Evolutionary conservation across 805 yeast species (phyloP).

Genomic region (Zygotorulaspora florentina): DNA sequence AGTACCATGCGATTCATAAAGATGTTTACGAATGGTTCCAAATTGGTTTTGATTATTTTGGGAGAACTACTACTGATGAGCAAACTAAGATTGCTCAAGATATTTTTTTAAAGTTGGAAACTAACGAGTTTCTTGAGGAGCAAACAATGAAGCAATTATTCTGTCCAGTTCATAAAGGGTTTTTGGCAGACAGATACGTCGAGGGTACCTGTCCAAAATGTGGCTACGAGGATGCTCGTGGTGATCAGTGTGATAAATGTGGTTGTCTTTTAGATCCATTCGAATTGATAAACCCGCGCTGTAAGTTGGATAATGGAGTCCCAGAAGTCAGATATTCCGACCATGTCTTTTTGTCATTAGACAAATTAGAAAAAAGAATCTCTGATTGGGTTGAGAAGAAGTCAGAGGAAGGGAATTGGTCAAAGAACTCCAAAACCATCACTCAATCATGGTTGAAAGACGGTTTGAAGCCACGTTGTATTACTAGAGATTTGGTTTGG

Average conservation of each 20-base stretch:
- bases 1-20: constrained; percentile 79
- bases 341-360: constrained; percentile 79
- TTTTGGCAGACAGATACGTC: constrained; percentile 92
- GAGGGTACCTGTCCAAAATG: constrained; percentile 98
- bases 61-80: constrained; percentile 87
- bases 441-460: constrained; percentile 92
- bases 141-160: constrained; percentile 84
- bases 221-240: constrained; percentile 93
- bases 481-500: constrained; percentile 96
- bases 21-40: constrained; percentile 96
- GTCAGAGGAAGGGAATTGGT: constrained; percentile 77
- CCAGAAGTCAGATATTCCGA: constrained; percentile 81
- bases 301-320: constrained; percentile 81
- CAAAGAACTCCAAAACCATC: constrained; percentile 82
- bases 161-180: constrained; percentile 87
- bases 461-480: constrained; percentile 90
- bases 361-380: constrained; percentile 75
- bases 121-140: constrained; percentile 81
- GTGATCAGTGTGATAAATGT: constrained; percentile 98
- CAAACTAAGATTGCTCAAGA: constrained; percentile 97
- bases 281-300: constrained; percentile 90
- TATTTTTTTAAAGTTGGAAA: constrained; percentile 68
- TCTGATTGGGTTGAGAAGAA: constrained; percentile 68
- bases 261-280: constrained; percentile 86
- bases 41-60: constrained; percentile 90